These are phyloP conservation scores for Neltuma alba DNA, from an alignment of 306 rosid species.

Conservation along the genomic window DNA sequence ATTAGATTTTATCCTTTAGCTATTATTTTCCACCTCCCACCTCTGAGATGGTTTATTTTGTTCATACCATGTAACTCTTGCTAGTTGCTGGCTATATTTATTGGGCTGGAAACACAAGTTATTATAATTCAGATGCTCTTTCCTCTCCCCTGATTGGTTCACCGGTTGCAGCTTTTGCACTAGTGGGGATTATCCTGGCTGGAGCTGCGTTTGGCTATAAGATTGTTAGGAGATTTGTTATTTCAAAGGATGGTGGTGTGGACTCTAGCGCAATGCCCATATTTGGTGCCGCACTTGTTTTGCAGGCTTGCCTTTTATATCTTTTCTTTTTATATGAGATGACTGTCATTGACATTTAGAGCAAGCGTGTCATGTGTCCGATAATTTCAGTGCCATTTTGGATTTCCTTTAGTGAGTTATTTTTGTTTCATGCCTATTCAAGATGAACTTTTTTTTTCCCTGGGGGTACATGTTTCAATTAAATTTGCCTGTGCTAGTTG, in stretches of 20 bases:
- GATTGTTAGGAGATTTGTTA: constrained; percentile 79
- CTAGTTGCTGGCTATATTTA: constrained; percentile 3
- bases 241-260: constrained; percentile 75
- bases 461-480: not conserved
- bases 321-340: not conserved
- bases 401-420: constrained; percentile 1
- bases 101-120: not conserved
- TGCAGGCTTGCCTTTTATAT: constrained; percentile 56
- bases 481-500: not conserved
- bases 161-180: constrained; percentile 64
- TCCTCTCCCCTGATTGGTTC: constrained; percentile 24
- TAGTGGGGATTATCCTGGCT: constrained; percentile 64
- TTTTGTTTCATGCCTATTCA: not conserved
- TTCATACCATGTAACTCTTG: constrained; percentile 21
- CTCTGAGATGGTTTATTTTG: not conserved
- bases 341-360: constrained; percentile 5
- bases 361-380: not conserved
- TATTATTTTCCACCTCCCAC: not conserved
- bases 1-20: not conserved
- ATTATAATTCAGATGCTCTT: constrained; percentile 11
- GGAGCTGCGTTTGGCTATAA: constrained; percentile 88
- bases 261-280: constrained; percentile 72
- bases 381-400: constrained; percentile 1
- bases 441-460: not conserved
- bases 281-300: constrained; percentile 56